phyloP scores from a whole-genome alignment of 2,329 filamentous ascomycete species.

The Fusarium decemcellulare region DNA sequence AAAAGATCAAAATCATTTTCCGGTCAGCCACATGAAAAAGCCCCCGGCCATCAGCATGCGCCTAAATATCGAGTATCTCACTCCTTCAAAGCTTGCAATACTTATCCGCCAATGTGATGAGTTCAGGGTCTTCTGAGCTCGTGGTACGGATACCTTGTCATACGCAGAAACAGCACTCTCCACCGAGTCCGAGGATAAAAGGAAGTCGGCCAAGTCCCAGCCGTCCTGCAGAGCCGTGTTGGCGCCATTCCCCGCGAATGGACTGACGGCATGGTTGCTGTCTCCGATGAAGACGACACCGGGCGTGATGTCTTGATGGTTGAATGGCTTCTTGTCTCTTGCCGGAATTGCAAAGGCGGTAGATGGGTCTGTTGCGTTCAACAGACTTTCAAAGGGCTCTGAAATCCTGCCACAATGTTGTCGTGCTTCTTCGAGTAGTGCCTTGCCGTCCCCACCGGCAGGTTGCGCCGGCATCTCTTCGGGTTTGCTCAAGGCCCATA shows the following conservation, averaged over 20 bases:
- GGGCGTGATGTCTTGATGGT: not conserved
- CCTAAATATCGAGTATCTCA: not conserved
- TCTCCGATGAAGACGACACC: conserved; percentile 1
- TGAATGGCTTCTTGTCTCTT: not conserved
- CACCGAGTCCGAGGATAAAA: not conserved
- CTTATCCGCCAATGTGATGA: not conserved
- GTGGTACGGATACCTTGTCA: not conserved
- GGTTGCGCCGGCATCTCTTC: not conserved
- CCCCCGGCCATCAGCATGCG: not conserved
- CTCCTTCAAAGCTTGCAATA: not conserved
- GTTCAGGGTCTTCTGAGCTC: not conserved
- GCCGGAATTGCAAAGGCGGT: not conserved
- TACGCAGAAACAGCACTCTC: not conserved
- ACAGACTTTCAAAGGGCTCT: not conserved
- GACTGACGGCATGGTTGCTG: conserved; percentile 1
- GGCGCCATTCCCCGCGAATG: conserved; percentile 1
- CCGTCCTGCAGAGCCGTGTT: conserved; percentile 2
- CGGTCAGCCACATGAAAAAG: not conserved
- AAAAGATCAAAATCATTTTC: not conserved
- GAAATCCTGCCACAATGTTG: not conserved
- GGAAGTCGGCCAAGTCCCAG: not conserved
- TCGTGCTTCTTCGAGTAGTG: not conserved
- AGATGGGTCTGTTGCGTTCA: not conserved
- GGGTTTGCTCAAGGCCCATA: not conserved
- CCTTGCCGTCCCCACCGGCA: not conserved